Conservation (phyloP, 352 stramenopile species). For the Phytopythium delawarense region DNA sequence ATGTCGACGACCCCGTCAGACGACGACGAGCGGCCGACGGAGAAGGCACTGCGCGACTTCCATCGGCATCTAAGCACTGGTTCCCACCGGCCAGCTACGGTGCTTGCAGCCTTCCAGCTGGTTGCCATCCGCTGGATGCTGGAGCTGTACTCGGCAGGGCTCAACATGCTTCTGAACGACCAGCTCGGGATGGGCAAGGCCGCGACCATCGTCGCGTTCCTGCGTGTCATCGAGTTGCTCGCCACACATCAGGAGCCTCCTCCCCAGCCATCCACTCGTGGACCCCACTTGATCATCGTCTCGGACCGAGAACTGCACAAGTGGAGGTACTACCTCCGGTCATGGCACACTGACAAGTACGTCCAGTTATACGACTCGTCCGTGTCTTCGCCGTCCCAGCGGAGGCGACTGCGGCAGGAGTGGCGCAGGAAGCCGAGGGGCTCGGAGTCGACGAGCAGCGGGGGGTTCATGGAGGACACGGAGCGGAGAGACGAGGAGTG, state of each 20-base stretch:
- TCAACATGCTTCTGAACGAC: constrained; percentile 82
- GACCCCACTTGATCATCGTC: constrained; percentile 77
- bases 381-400: constrained; percentile 23
- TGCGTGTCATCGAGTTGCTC: constrained; percentile 49
- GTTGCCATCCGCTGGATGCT: constrained; percentile 80
- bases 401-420: constrained; percentile 39
- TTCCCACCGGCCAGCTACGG: constrained; percentile 18
- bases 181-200: constrained; percentile 86
- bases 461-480: constrained; percentile 21
- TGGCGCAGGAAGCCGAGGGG: constrained; percentile 37
- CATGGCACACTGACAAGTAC: constrained; percentile 43
- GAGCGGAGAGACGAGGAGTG: constrained; percentile 31
- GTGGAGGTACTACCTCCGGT: constrained; percentile 66
- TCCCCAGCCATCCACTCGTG: neutral
- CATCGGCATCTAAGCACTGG: constrained; percentile 2
- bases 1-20: constrained; percentile 14
- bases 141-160: constrained; percentile 51
- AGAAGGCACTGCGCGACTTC: constrained; percentile 13
- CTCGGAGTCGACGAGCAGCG: neutral
- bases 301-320: constrained; percentile 75
- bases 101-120: constrained; percentile 74
- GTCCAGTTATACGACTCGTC: constrained; percentile 57
- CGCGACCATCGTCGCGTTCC: constrained; percentile 66
- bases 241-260: constrained; percentile 5
- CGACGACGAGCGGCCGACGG: constrained; percentile 2